Base-by-base conservation (phyloP, 805 yeast genomes). In the Yamadazyma sp. region DNA sequence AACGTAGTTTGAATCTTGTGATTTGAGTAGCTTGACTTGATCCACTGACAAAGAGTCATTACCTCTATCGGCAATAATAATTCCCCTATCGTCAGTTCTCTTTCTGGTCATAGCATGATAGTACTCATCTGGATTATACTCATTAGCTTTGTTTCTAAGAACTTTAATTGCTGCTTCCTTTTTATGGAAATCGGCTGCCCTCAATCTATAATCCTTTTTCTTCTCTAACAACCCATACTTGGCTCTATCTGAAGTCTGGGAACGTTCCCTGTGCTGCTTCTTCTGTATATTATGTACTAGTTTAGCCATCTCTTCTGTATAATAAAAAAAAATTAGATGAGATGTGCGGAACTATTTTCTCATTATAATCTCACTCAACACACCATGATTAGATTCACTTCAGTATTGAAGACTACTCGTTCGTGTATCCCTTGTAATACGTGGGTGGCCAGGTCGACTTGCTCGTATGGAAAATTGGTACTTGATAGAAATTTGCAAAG, bases 201-300 rank as follows among this genome's bases (percentile, higher is more conserved):
- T 60, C 25, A 76, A 53, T 39, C 52, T 53, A 48, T 68, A 68
- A 49, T 68, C 73, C 49, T 68, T 56, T 70, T 93, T 93, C 74
- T 93, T 93, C 62, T 93, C 98, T 29, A 93, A 70, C 23, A 89
- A 77, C 27, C 98, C 98, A 60, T 73, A 79, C 55, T 75, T 75
- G 49, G 76, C 67, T 39, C 98, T 73, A 29, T 75, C 80, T 30
- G 68, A 70, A 1, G 91, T 84, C 62, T 93, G 98, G 5, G 96
- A 76, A 52, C 98, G 78, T 66, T 93, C 98, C 39, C 88, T 70
- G 54, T 93, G 98, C 68, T 93, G 98, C 55, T 87, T 93, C 69
- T 94, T 93, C 60, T 91, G 97, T 8, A 91, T 81, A 53, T 87
- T 85, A 58, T 89, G 97, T 9, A 84, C 91, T 22, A 84, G 64